Percentiles rank a stretch among this genome's conserved stretches.
Conservation (phyloP, 1,284 basidiomycete genomes). For the Boletellus deceptivus region DNA sequence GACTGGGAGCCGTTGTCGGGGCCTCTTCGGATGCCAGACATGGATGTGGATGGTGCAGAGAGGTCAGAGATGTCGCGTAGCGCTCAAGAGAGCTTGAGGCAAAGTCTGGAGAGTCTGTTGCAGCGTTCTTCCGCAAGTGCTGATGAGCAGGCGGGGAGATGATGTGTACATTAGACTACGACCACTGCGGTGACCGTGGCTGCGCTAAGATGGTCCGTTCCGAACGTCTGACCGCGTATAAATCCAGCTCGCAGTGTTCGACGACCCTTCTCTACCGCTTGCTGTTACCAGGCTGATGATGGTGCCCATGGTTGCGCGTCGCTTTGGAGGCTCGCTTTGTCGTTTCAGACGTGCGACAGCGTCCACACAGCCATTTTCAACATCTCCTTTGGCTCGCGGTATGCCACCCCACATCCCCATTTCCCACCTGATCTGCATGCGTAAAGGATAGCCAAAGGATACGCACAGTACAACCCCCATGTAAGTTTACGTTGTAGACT, state of each 20-base stretch:
- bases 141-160: neutral
- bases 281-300: neutral
- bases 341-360: slow-evolving; percentile 10
- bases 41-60: neutral
- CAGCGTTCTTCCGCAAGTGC: slow-evolving; percentile 8
- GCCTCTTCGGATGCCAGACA: slow-evolving; percentile 1
- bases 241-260: too few relatives aligned
- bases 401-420: slow-evolving; percentile 6
- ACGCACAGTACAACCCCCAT: slow-evolving; percentile 20
- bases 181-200: neutral
- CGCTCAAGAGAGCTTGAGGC: slow-evolving; percentile 20
- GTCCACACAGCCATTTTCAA: slow-evolving; percentile 20
- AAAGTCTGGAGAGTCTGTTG: slow-evolving; percentile 24
- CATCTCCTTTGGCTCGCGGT: slow-evolving; percentile 19
- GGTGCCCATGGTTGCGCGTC: slow-evolving; percentile 4
- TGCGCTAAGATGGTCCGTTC: slow-evolving; percentile 20
- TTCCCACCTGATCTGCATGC: neutral
- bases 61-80: slow-evolving; percentile 6
- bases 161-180: slow-evolving; percentile 1
- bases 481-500: slow-evolving; percentile 28
- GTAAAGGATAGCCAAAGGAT: slow-evolving; percentile 19
- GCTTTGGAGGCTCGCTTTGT: slow-evolving; percentile 5
- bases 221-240: slow-evolving; percentile 3
- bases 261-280: too few relatives aligned
- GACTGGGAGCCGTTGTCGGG: slow-evolving; percentile 30